Conservation (phyloP, 768 basidiomycete genomes). For the Tephrocybe sp. region DNA sequence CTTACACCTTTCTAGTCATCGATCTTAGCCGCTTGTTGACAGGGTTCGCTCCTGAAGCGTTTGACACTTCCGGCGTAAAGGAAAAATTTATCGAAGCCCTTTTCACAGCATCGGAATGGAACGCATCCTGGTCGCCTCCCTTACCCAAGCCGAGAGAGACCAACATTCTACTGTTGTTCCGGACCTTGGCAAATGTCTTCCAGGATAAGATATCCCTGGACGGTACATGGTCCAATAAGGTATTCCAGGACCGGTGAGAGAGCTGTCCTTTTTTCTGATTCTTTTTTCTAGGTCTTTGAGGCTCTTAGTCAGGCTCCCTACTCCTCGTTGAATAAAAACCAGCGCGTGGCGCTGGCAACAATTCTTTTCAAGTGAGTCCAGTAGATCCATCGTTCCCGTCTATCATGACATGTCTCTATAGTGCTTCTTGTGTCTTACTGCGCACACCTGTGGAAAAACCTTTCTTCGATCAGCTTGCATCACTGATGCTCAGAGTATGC, state of each 20-base stretch:
- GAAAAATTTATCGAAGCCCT: constrained; percentile 59
- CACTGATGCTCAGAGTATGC: constrained; percentile 46
- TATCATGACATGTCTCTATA: constrained; percentile 25
- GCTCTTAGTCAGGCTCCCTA: constrained; percentile 52
- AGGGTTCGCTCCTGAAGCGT: constrained; percentile 58
- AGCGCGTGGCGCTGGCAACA: constrained; percentile 78
- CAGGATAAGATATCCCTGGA: constrained; percentile 50
- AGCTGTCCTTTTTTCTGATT: background rate
- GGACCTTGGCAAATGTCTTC: constrained; percentile 80
- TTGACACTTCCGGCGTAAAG: constrained; percentile 41
- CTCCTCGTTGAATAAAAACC: constrained; percentile 59
- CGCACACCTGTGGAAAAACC: constrained; percentile 38
- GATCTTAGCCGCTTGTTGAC: constrained; percentile 81
- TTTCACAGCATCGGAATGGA: constrained; percentile 71
- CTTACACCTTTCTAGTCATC: constrained; percentile 53
- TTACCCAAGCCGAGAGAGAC: constrained; percentile 77
- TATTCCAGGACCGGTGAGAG: constrained; percentile 24
- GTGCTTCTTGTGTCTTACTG: constrained; percentile 63
- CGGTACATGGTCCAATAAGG: constrained; percentile 53
- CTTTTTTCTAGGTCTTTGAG: constrained; percentile 52
- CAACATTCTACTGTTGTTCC: constrained; percentile 77
- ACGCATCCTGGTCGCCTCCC: constrained; percentile 49
- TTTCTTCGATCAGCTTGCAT: constrained; percentile 42
- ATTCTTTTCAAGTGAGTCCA: constrained; percentile 82
- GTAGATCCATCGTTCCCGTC: background rate